Percentiles rank a stretch among this genome's conserved stretches.
Conservation (phyloP, 2,329 filamentous ascomycete species). For the Fonsecaea nubica region DNA sequence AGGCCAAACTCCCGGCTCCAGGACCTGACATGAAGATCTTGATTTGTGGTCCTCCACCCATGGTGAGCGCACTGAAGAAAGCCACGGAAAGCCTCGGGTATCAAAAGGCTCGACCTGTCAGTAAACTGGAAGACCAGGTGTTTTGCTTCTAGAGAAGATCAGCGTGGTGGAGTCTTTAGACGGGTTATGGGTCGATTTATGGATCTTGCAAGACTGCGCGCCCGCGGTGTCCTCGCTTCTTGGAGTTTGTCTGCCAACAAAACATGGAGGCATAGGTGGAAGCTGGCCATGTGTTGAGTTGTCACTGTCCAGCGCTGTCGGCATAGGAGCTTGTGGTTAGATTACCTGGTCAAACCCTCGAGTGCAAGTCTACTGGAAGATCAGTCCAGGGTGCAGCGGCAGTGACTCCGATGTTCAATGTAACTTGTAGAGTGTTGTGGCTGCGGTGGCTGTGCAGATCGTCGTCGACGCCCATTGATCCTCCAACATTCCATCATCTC, state of each 20-base stretch:
- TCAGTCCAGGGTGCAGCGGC: not conserved
- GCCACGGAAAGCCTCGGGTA: constrained; percentile 85
- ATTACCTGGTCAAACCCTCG: not conserved
- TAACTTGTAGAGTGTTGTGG: not conserved
- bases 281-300: not conserved
- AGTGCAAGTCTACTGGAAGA: not conserved
- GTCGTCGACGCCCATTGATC: not conserved
- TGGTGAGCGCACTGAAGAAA: constrained; percentile 98
- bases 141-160: constrained; percentile 77
- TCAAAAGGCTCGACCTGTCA: constrained; percentile 90
- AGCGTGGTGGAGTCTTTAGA: not conserved
- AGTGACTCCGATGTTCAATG: too few species aligned
- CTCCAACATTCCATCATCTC: not conserved
- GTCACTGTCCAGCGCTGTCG: not conserved
- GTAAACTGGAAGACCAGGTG: constrained; percentile 97
- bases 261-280: not conserved
- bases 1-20: constrained; percentile 74
- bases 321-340: not conserved
- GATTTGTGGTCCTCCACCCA: constrained; percentile 92
- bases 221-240: not conserved
- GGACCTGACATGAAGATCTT: constrained; percentile 90
- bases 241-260: not conserved
- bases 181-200: not conserved
- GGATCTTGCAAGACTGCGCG: not conserved
- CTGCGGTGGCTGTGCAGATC: constrained; percentile 11